Conservation (phyloP, 352 stramenopile genomes). For the Pythium rishiriense region DNA sequence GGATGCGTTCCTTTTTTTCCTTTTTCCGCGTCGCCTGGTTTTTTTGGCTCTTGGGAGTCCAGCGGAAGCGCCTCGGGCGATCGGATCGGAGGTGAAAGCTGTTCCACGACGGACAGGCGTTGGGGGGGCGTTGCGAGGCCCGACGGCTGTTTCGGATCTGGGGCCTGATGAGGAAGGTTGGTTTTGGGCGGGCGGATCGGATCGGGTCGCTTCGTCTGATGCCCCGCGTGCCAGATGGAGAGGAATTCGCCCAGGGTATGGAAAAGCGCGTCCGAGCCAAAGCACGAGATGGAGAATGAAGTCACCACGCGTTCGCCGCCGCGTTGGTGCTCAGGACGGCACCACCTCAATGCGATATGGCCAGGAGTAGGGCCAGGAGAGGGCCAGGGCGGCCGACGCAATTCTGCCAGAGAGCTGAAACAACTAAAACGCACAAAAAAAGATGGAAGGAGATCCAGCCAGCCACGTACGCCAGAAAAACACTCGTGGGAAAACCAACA, state of each 20-base stretch:
- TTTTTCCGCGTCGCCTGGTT: constrained; percentile 11
- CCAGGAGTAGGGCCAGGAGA: constrained; percentile 11
- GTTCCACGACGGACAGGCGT: constrained; percentile 7
- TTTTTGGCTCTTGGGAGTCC: constrained; percentile 7
- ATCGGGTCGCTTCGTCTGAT: constrained; percentile 21
- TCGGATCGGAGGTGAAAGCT: background rate
- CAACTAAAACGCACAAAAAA: constrained; percentile 7
- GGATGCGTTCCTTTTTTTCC: constrained; percentile 17
- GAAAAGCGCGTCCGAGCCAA: background rate
- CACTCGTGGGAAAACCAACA: background rate
- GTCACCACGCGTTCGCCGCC: background rate
- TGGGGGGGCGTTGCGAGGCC: background rate
- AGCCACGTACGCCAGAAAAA: background rate
- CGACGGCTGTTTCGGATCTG: constrained; percentile 17
- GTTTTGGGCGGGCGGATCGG: background rate
- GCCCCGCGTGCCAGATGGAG: constrained; percentile 5
- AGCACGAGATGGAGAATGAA: constrained; percentile 14
- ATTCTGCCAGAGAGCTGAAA: constrained; percentile 9
- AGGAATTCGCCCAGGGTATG: background rate
- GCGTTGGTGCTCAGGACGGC: too few relatives aligned
- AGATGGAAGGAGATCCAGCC: constrained; percentile 9
- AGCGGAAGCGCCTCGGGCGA: constrained; percentile 10
- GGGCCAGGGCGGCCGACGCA: background rate
- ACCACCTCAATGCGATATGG: constrained; percentile 15
- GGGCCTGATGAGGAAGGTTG: constrained; percentile 2